Evolutionary conservation across 768 basidiomycete species (phyloP), one percentile per base, ranked within the genome.

Genomic region (Tricholoma flavovirens): DNA sequence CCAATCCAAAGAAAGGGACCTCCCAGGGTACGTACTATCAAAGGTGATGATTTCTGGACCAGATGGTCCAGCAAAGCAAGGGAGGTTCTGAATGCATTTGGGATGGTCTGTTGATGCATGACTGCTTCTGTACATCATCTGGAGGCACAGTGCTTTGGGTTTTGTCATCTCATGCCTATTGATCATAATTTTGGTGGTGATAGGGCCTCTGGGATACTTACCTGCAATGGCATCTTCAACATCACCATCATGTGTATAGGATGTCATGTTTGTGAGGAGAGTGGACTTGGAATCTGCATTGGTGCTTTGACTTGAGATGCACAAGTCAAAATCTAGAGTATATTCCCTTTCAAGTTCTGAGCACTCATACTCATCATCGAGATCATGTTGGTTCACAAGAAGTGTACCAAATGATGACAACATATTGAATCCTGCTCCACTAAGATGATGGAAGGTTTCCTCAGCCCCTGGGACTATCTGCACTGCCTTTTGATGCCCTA

Each of bases 41-140:
- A 15, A n/a, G 12, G 36, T 15, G 14, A 38, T 38, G 12, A 38
- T 38, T 3, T 38, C 24, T 26, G 24, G 40, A 57, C 8, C 55
- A 59, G 1, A 53, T 69, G n/a, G 2, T 42, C 19, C 11, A 21
- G 4, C 5, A 43, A 43, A 43, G 21, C 42, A 43, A 8, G 21
- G 42, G 0, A 43, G 2, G 6, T 43, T 3, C 21, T 43, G 42
- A 43, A 43, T 9, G 21, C 17, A n/a, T 7, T 43, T 43, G 6
- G 22, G 19, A 1, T 19, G 11, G 4, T 43, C 21, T 1, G 42
- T 43, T 12, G 21, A 43, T 3, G 42, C 19, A 0, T 4, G 9
- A 43, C 11, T 43, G 8, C 2, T 21, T 1, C 11, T 2, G 22
- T 21, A 43, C 42, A 43, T 43, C 21, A 43, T 43, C 11, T 22